Conservation (phyloP, 1,284 basidiomycete genomes). For the Cutaneotrichosporon sp. region DNA sequence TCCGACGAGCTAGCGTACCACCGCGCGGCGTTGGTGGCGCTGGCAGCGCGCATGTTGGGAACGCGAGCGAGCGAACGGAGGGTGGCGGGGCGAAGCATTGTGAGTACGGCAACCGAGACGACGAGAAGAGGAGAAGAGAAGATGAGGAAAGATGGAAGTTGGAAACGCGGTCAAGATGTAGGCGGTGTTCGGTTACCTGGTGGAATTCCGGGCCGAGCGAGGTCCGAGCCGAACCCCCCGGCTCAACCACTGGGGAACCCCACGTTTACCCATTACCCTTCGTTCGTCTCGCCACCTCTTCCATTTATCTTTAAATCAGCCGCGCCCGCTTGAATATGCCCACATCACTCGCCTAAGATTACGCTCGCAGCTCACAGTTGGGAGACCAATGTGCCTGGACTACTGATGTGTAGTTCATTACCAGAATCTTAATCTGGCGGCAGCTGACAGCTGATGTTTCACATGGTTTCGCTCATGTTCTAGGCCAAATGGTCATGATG, state of each 20-base stretch:
- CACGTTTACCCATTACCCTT: background rate
- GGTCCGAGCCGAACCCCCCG: background rate
- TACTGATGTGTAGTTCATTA: background rate
- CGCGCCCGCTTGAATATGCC: background rate
- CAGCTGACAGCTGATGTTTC: background rate
- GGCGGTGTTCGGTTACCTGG: background rate
- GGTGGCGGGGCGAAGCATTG: background rate
- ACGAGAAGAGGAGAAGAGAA: background rate
- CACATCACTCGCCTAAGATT: background rate
- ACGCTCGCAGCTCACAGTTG: background rate
- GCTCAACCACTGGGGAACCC: background rate
- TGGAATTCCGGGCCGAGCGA: constrained; percentile 7
- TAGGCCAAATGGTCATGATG: background rate
- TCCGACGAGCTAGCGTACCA: constrained; percentile 9
- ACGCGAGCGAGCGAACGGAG: constrained; percentile 3
- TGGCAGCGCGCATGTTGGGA: background rate
- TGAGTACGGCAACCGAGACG: background rate
- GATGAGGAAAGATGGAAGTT: background rate
- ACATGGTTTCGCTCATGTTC: background rate
- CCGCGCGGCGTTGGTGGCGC: constrained; percentile 1
- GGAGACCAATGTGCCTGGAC: background rate
- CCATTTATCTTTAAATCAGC: background rate
- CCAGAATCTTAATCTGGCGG: too few species aligned
- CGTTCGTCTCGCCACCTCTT: background rate
- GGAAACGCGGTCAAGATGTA: background rate